A percentile compares a stretch with the other conserved stretches of the same genome.
These are phyloP conservation scores for Alternaria conjuncta DNA, from an alignment of 2,329 filamentous ascomycete species.

Conservation along the genomic window DNA sequence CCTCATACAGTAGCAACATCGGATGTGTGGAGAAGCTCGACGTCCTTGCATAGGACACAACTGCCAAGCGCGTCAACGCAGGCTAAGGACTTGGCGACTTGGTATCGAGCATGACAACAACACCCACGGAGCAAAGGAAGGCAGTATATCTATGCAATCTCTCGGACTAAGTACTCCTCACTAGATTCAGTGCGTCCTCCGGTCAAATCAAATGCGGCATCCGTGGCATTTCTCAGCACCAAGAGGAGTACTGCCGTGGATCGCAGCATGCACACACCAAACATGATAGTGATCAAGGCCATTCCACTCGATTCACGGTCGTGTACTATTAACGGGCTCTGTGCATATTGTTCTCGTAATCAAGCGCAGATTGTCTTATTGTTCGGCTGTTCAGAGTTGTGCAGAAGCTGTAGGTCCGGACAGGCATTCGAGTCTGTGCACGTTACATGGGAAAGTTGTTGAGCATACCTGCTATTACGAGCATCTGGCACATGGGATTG, in stretches of 20 bases:
- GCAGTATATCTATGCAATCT: not conserved
- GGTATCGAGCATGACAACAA: constrained; percentile 1
- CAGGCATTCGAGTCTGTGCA: not conserved
- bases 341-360: not conserved
- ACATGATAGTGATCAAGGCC: not conserved
- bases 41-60: not conserved
- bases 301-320: not conserved
- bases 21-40: not conserved
- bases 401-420: not conserved
- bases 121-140: constrained; percentile 1
- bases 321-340: not conserved
- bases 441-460: not conserved
- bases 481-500: not conserved
- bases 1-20: not conserved
- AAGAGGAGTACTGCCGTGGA: not conserved
- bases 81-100: constrained; percentile 12
- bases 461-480: not conserved
- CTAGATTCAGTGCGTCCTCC: not conserved
- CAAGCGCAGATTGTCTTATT: not conserved
- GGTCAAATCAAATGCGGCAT: not conserved
- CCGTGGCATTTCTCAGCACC: not conserved
- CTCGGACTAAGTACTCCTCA: not conserved
- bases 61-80: constrained; percentile 2
- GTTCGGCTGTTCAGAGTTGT: not conserved
- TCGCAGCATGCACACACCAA: not conserved